Conservation (phyloP, 495 filamentous ascomycete genomes). For the Xylaria cubensis region DNA sequence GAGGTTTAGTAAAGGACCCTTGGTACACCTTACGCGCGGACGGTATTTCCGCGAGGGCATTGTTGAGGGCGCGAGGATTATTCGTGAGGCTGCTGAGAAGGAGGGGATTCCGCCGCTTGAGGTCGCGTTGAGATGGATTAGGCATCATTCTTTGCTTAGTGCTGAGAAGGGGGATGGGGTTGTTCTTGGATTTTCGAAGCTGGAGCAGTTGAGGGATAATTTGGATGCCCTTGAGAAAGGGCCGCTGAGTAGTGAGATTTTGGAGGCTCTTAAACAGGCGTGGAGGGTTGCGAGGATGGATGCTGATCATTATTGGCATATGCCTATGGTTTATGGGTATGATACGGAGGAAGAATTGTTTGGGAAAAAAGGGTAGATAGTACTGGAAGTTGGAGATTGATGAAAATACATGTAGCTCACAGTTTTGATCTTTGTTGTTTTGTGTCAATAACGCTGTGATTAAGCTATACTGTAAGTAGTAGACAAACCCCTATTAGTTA, state of each 20-base stretch:
- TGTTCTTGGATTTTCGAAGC: conserved; percentile 72
- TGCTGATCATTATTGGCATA: conserved; percentile 72
- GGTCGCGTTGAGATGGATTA: conserved; percentile 75
- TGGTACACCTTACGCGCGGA: conserved; percentile 61
- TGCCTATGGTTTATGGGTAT: conserved; percentile 68
- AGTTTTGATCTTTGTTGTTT: not conserved
- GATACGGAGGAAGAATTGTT: conserved; percentile 67
- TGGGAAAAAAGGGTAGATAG: conserved; percentile 6
- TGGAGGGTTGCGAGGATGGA: conserved; percentile 64
- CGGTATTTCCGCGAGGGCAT: conserved; percentile 76
- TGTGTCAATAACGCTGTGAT: not conserved
- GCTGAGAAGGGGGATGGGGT: conserved; percentile 74
- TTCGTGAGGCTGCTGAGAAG: conserved; percentile 71
- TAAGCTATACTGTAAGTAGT: not conserved
- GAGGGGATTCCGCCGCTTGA: conserved; percentile 74
- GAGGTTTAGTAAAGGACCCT: conserved; percentile 61
- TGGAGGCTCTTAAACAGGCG: conserved; percentile 72
- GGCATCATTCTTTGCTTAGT: conserved; percentile 74
- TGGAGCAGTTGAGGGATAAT: conserved; percentile 71
- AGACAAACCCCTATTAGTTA: not conserved
- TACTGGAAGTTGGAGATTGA: not conserved
- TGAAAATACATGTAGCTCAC: not conserved
- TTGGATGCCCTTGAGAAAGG: conserved; percentile 76
- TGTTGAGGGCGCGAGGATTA: conserved; percentile 71
- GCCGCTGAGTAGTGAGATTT: conserved; percentile 72